Percentiles rank a stretch among this genome's conserved stretches.
Conservation (phyloP, 352 stramenopile species). For the Globisporangium acanthophoron region DNA sequence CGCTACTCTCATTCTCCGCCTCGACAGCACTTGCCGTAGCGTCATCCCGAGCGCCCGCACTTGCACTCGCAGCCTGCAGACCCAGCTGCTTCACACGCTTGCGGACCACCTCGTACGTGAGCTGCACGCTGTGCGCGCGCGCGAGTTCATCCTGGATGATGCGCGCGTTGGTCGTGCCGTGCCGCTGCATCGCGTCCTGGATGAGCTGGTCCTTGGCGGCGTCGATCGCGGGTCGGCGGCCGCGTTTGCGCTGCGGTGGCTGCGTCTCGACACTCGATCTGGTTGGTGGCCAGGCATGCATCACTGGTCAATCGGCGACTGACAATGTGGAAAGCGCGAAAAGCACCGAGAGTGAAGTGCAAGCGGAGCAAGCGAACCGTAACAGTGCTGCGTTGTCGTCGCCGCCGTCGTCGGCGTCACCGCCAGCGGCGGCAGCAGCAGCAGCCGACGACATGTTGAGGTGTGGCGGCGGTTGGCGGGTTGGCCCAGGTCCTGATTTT, state of each 20-base stretch:
- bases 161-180: constrained; percentile 15
- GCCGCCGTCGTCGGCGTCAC: no score
- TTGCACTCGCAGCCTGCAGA: neutral
- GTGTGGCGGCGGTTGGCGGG: neutral
- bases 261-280: neutral
- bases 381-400: no score
- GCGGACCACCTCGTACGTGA: constrained; percentile 25
- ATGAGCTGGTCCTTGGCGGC: constrained; percentile 12
- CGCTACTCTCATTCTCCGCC: neutral
- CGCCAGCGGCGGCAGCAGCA: no score
- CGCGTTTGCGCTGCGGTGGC: constrained; percentile 8
- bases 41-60: neutral
- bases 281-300: neutral
- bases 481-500: constrained; percentile 11
- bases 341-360: no score
- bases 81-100: constrained; percentile 17
- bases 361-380: no score
- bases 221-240: constrained; percentile 6
- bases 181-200: constrained; percentile 13
- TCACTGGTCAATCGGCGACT: neutral
- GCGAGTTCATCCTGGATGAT: constrained; percentile 23
- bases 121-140: constrained; percentile 11
- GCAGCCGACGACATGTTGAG: no score
- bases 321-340: no score
- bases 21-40: neutral